These are phyloP conservation scores for Selaginella tamariscina DNA, from an alignment of 75 land plant genomes.

Conservation along the genomic window DNA sequence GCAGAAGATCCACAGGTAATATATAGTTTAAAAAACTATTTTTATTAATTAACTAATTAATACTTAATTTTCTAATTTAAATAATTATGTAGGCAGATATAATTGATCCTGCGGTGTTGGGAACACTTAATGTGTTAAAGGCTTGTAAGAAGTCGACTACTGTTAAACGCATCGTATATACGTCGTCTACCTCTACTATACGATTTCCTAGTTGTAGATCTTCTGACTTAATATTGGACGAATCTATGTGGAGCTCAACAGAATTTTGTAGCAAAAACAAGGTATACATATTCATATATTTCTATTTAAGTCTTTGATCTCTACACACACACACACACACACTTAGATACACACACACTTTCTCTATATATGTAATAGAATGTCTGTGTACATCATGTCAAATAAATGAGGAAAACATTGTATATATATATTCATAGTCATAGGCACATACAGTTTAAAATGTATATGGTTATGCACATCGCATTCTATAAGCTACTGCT, in stretches of 20 bases:
- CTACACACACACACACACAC: too few relatives aligned
- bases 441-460: too few relatives aligned
- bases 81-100: constrained; percentile 21
- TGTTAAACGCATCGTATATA: constrained; percentile 41
- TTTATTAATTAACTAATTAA: constrained; percentile 4
- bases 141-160: constrained; percentile 33
- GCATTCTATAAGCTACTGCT: not conserved
- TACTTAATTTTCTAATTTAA: constrained; percentile 33
- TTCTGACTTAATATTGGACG: not conserved
- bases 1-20: constrained; percentile 11
- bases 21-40: not conserved
- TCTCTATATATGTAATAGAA: too few relatives aligned
- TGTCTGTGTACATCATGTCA: too few relatives aligned
- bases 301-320: too few relatives aligned
- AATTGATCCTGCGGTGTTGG: constrained; percentile 38
- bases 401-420: too few relatives aligned
- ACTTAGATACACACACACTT: too few relatives aligned
- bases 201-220: not conserved
- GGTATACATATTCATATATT: too few relatives aligned
- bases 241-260: not conserved
- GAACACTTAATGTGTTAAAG: constrained; percentile 40
- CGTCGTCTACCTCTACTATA: constrained; percentile 43
- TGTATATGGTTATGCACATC: too few relatives aligned
- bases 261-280: not conserved
- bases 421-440: too few relatives aligned